Base-by-base conservation (phyloP, 1,139 yeast species). In the Entelexis paramagnoliae region DNA sequence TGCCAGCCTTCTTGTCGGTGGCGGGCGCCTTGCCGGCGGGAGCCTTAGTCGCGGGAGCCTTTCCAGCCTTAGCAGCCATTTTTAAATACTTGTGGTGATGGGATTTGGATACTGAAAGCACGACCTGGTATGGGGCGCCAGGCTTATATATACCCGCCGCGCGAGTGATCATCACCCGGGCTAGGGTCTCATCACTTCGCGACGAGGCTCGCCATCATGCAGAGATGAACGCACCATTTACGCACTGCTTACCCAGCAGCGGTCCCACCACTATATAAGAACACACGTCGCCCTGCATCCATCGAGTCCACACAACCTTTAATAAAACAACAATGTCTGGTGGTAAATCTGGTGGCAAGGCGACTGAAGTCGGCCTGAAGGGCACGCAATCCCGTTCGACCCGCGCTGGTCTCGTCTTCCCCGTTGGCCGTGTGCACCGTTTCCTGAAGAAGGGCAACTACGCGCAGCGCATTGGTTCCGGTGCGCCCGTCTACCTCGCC, bases 341-440 rank as follows among this genome's bases (percentile, higher is more conserved):
- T 73, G 96, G 96, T 73, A 89, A 89, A 83, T 70, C 74, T 60
- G 96, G 96, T 73, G 89, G 89, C 68, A 88, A 88, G 77, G 95
- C 96, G 70, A 93, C 95, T 67, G 68, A 59, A 41, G 58, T 74
- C 56, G 76, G 94, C 63, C 89, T 88, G 71, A 89, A 89, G 76
- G 88, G 93, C 66, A 83, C 96, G 67, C 91, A 93, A 74, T 84
- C 96, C 55, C 88, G 97, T 81, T 89, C 97, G 64, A 83, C 96
- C 60, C 89, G 87, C 78, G 97, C 97, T 70, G 97, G 96, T 72
- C 81, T 89, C 71, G 86, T 95, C 66, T 89, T 91, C 94, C 97
- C 97, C 75, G 97, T 91, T 64, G 97, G 97, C 74, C 91, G 97
- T 83, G 93, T 89, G 63, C 97, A 89, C 80, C 83, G 96, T 78